phyloP scores from a whole-genome alignment of 179 eudicot species.

The Camellia oleifera region DNA sequence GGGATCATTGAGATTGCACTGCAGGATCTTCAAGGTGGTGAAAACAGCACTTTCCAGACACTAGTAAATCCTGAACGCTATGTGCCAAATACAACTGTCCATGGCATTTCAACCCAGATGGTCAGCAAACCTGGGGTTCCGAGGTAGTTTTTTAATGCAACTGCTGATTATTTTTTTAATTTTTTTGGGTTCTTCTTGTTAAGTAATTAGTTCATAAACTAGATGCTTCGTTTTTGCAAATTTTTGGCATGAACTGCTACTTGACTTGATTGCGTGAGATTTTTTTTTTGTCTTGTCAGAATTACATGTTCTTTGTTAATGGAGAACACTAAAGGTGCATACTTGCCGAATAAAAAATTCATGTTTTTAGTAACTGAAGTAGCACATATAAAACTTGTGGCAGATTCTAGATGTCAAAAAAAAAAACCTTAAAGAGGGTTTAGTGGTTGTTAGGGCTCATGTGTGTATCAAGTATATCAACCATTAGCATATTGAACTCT shows the following conservation, averaged over 20 bases:
- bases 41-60: constrained; percentile 79
- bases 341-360: background rate
- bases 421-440: background rate
- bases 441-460: background rate
- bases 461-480: background rate
- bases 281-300: background rate
- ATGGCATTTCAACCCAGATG: constrained; percentile 65
- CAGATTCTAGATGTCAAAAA: background rate
- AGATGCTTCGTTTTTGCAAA: background rate
- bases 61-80: constrained; percentile 68
- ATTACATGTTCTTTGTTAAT: background rate
- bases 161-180: background rate
- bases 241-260: background rate
- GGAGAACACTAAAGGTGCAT: background rate
- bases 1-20: constrained; percentile 83
- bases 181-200: background rate
- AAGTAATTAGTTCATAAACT: background rate
- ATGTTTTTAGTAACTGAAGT: background rate
- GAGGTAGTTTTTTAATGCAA: constrained; percentile 42
- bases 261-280: background rate
- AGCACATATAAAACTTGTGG: background rate
- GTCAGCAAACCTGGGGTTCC: constrained; percentile 70
- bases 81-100: constrained; percentile 53
- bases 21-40: constrained; percentile 74
- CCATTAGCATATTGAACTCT: background rate